A percentile compares a stretch with the other conserved stretches of the same genome.
These are phyloP conservation scores for Trichoderma polysporum DNA, from an alignment of 2,329 filamentous ascomycete species.

Conservation along the genomic window DNA sequence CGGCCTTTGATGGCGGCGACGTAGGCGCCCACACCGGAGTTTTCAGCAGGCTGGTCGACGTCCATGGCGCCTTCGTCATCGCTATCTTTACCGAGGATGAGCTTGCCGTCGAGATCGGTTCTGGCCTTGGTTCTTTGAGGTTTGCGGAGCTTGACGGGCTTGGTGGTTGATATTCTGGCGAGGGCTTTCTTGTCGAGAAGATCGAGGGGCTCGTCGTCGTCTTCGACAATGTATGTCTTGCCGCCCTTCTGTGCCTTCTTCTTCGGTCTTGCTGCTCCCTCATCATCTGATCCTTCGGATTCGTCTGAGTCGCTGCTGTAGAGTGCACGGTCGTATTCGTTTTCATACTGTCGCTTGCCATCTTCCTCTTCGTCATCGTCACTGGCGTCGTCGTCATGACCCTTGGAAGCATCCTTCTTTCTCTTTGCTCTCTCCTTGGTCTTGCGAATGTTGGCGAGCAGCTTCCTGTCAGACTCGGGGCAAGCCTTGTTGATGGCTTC, in stretches of 20 bases:
- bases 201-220: constrained; percentile 92
- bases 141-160: constrained; percentile 66
- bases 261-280: constrained; percentile 46
- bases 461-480: constrained; percentile 82
- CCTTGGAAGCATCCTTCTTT: constrained; percentile 71
- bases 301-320: constrained; percentile 75
- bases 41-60: constrained; percentile 58
- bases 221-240: constrained; percentile 86
- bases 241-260: constrained; percentile 59
- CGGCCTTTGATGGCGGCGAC: constrained; percentile 68
- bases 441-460: constrained; percentile 93
- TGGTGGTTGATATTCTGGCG: constrained; percentile 89
- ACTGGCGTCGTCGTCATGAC: constrained; percentile 57
- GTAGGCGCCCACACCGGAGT: constrained; percentile 64
- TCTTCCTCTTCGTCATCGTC: constrained; percentile 51
- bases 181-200: constrained; percentile 85
- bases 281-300: constrained; percentile 53
- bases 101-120: constrained; percentile 74
- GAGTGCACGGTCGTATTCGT: constrained; percentile 93
- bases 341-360: constrained; percentile 68
- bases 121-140: constrained; percentile 62
- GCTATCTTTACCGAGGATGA: constrained; percentile 65
- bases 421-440: constrained; percentile 87
- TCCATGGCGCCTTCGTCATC: constrained; percentile 60
- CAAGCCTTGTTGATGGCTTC: constrained; percentile 76